Base-by-base conservation (phyloP, 345 rosid genomes). In the Citropsis articulata region DNA sequence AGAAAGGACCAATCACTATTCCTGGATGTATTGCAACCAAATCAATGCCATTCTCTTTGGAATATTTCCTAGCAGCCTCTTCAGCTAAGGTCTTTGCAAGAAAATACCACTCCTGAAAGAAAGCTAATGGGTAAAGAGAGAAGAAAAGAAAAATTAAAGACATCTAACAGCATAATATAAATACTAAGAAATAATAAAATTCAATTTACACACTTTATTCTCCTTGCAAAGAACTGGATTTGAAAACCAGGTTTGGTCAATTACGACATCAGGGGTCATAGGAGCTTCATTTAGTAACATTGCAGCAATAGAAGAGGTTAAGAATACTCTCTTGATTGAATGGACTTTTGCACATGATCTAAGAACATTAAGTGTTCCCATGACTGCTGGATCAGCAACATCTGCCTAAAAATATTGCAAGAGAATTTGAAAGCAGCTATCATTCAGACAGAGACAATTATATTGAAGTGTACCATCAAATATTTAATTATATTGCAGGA, bases 71-170 rank as follows among this genome's bases (percentile, higher is more conserved):
- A n/a, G 88, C 91, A 70, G 85, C 86, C 69, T 83, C 76, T 83
- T 89, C 91, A 0, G 91, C 87, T 68, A 82, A 78, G 6, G 78
- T 86, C 78, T 89, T 89, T 59, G 87, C 63, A 5, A 89, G 80
- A 42, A 28, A 6, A 76, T 87, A 87, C 87, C 89, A 86, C 1
- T 25, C 53, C 88, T 89, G 83, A 35, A 5, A 78, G 71, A 9
- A 48, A 55, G 66, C 57, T 56, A 24, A 6, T 22, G 13, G 31
- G 21, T 2, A 13, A 45, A 45, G 18, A 3, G 18, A 45, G 50
- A 45, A 13, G 50, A 10, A 10, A 45, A 45, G 13, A 13, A 12
- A 13, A 45, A 10, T 10, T 13, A 10, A 13, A 45, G 5, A 45
- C 12, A 45, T 12, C 50, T 13, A 45, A 12, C 50, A 45, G 50